Conservation (phyloP, 169 alveolate genomes). For the Perkinsus olseni region DNA sequence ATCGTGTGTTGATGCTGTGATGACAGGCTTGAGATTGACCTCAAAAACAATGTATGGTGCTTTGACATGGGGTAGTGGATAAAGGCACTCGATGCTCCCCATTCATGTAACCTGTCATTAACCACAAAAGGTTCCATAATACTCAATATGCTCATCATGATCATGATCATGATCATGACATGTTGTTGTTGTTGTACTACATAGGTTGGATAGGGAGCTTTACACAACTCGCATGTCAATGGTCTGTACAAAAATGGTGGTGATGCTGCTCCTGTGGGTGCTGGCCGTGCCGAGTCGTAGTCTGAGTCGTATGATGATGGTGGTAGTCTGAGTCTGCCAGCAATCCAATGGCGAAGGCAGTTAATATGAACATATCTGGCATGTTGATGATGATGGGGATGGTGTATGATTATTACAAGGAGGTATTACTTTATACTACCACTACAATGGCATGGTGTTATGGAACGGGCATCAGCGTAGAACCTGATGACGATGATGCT, state of each 20-base stretch:
- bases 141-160: no score
- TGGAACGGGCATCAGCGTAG: neutral
- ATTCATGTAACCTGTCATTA: no score
- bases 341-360: neutral
- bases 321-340: neutral
- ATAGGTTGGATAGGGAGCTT: neutral
- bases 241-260: neutral
- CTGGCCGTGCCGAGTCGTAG: neutral
- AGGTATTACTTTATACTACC: neutral
- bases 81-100: neutral
- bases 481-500: no score
- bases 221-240: neutral
- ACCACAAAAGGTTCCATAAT: no score
- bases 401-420: no score
- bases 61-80: neutral
- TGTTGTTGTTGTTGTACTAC: no score
- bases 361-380: neutral
- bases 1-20: neutral
- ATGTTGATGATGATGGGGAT: neutral
- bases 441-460: neutral
- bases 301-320: neutral
- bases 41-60: neutral
- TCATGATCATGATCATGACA: no score
- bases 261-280: neutral
- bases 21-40: neutral